phyloP scores from a whole-genome alignment of 345 rosid species.

The Rubroshorea leprosula region DNA sequence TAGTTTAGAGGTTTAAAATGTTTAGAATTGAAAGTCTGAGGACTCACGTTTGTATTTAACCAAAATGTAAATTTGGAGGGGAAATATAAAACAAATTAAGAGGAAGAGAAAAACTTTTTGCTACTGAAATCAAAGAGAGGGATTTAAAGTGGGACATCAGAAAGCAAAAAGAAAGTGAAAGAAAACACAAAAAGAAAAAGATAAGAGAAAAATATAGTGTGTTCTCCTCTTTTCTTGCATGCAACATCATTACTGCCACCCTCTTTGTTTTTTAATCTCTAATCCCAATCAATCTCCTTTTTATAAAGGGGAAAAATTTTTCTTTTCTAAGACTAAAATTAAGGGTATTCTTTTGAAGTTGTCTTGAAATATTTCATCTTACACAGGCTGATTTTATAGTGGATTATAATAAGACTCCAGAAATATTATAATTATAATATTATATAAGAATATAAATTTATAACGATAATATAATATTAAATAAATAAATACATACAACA shows the following conservation, averaged over 20 bases:
- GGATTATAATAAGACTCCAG: too few species aligned
- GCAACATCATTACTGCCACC: constrained; percentile 37
- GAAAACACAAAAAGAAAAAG: constrained; percentile 21
- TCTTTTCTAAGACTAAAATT: background rate
- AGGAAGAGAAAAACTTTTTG: constrained; percentile 21
- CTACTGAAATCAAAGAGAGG: constrained; percentile 42
- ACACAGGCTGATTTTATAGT: background rate
- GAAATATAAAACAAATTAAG: background rate
- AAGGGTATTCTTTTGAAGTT: background rate
- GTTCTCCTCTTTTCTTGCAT: constrained; percentile 16
- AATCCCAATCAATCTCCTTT: constrained; percentile 37
- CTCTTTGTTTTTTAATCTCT: constrained; percentile 37
- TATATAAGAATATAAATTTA: too few species aligned
- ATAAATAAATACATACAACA: too few species aligned
- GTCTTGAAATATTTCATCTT: background rate
- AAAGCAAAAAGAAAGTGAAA: constrained; percentile 22
- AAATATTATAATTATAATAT: too few species aligned
- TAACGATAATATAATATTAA: too few species aligned
- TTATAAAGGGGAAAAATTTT: background rate
- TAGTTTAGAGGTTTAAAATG: too few species aligned
- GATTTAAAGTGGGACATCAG: constrained; percentile 29
- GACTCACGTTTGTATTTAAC: too few species aligned
- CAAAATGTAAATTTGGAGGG: background rate
- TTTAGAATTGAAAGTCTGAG: too few species aligned
- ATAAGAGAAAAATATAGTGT: constrained; percentile 1